Evolutionary conservation across 1,284 basidiomycete genomes (phyloP), one percentile per base, ranked within the genome.

Genomic region (Farysia itapuensis): DNA sequence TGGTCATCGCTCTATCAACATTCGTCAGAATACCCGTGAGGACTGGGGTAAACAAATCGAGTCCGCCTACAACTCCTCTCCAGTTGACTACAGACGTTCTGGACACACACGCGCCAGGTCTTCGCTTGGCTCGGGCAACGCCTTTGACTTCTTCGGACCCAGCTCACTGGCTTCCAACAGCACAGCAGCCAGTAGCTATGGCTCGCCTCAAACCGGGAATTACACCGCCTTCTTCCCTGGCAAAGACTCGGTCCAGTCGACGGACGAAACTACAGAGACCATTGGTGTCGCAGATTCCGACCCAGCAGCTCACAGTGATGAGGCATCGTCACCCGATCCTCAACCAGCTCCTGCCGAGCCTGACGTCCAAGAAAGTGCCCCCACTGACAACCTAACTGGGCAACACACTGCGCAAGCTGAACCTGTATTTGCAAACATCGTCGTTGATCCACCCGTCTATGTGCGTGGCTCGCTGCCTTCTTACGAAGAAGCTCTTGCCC

Each of bases 71-170:
- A n/a, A n/a, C n/a, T n/a, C n/a, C n/a, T 28, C 9, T 28, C 11
- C 26, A 28, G 26, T 11, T 28, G 26, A 28, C 9, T 28, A 28
- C 26, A 9, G 26, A 11, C 26, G 26, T 9, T n/a, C 26, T 11
- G 9, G 11, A 8, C 31, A 33, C 18, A 18, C 31, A 4, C 25
- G 59, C 9, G 60, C 53, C 20, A 50, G 37, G 21, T 64, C 60
- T 1, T 64, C 54, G 1, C 43, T 53, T 2, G 60, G 53, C 23
- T 58, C 60, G 4, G 25, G 44, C 37, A 50, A 50, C 25, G 35
- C 37, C 36, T 58, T 47, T 15, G 60, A 58, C 28, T 64, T 64
- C 34, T 64, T 64, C 28, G 49, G 54, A 1, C 54, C 60, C 16
- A 64, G 60, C 44, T 64, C 60, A 1, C 26, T 64, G 14, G 41